Base-by-base conservation (phyloP, 1,139 yeast species). In the Casaregolazyma suthepensis region DNA sequence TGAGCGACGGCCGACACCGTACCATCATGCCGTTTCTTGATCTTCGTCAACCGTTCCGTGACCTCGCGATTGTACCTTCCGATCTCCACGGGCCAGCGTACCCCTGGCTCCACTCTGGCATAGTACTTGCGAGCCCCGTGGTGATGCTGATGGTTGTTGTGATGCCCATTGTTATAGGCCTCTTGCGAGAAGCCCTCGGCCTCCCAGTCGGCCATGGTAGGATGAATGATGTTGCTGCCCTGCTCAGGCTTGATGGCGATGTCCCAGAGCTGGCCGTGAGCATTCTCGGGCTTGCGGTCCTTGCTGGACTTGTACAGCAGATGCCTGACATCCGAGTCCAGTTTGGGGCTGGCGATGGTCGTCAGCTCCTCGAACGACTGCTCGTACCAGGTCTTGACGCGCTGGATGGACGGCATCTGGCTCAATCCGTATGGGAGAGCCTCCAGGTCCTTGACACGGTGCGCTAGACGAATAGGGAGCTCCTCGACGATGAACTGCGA, bases 1-100 rank as follows among this genome's bases (percentile, higher is more conserved):
- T 87, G 91, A 1, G 96, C 96, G 69, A 90, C 85, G 0, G 96
- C 89, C 10, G 95, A 87, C 12, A 90, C 96, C 0, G 96, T 91
- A 1, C 96, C 95, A 70, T 90, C 96, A 66, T 90, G 96, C 52
- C 96, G 76, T 62, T 80, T 80, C 66, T 89, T 89, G 68, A 89
- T 89, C 59, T 78, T 80, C 51, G 81, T 78, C 55, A 89, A 74
- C 0, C 88, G 75, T 52, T 83, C 83, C 52, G 83, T 82, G 13
- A 88, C 91, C 20, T 68, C 61, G 61, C 79, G 79, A 69, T 87
- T 89, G 71, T 85, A 89, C 56, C 81, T 83, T 61, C 80, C 79
- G 19, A 87, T 86, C 66, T 85, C 94, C 54, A 81, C 77, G 10
- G 95, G 93, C 89, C 89, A 84, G 40, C 69, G 67, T n/a, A 70